phyloP scores from a whole-genome alignment of 306 rosid genomes.

The Pueraria montana region DNA sequence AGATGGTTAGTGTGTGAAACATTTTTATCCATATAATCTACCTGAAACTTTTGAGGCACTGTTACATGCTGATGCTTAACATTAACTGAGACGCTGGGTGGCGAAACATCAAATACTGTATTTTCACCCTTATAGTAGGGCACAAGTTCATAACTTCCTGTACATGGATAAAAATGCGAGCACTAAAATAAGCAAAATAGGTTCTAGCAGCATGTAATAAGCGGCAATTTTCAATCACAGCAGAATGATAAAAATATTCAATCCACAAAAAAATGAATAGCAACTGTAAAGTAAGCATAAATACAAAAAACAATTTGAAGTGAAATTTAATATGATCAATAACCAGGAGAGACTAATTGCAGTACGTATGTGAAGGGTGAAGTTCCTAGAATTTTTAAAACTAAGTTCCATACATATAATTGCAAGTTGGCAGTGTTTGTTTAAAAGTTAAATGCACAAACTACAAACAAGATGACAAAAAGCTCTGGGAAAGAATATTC shows the following conservation, averaged over 20 bases:
- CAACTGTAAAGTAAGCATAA: constrained; percentile 14
- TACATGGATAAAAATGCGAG: constrained; percentile 42
- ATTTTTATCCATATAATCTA: constrained; percentile 49
- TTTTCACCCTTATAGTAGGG: constrained; percentile 99
- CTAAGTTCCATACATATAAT: constrained; percentile 33
- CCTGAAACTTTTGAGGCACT: constrained; percentile 92
- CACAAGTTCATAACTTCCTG: constrained; percentile 88
- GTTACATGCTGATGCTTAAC: constrained; percentile 87
- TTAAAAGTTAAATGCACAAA: constrained; percentile 33
- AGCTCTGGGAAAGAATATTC: constrained; percentile 27
- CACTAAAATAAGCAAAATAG: constrained; percentile 39
- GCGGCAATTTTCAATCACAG: constrained; percentile 44
- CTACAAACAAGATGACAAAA: constrained; percentile 23
- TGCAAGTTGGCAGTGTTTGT: constrained; percentile 1
- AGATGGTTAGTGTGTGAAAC: constrained; percentile 17
- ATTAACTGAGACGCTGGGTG: constrained; percentile 72
- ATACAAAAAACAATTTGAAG: constrained; percentile 7
- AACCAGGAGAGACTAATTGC: constrained; percentile 28
- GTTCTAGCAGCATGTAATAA: constrained; percentile 39
- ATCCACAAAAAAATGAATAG: constrained; percentile 33
- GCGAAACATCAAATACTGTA: constrained; percentile 95
- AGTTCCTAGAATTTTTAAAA: constrained; percentile 41
- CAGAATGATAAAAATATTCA: constrained; percentile 38
- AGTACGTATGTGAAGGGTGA: background rate
- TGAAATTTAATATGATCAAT: constrained; percentile 29